phyloP scores from a whole-genome alignment of 306 rosid genomes.

The Cucumis hystrix region DNA sequence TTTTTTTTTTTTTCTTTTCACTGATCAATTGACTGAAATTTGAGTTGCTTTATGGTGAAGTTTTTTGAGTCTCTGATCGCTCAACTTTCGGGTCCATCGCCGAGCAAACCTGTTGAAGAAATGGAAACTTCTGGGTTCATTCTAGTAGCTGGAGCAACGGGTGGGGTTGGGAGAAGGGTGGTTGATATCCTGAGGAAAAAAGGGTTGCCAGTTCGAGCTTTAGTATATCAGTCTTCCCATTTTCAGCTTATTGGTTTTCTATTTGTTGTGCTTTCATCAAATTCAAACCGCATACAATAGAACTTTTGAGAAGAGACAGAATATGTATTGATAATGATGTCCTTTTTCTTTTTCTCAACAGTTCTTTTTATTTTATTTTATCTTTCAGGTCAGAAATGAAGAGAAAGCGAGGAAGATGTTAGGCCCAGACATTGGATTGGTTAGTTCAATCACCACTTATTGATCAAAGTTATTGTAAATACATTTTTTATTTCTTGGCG shows the following conservation, averaged over 20 bases:
- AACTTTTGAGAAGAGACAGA: too few relatives aligned
- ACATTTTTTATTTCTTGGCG: neutral
- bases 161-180: conserved; percentile 93
- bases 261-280: neutral
- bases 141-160: conserved; percentile 92
- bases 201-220: conserved; percentile 66
- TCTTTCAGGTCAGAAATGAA: conserved; percentile 72
- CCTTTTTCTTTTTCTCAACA: neutral
- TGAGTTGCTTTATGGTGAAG: conserved; percentile 33
- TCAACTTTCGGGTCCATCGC: conserved; percentile 49
- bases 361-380: neutral
- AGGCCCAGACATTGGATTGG: conserved; percentile 83
- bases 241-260: neutral
- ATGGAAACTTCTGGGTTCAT: conserved; percentile 69
- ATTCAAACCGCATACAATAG: neutral
- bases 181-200: conserved; percentile 58
- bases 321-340: neutral
- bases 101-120: conserved; percentile 29
- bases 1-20: neutral
- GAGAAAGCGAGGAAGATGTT: conserved; percentile 80
- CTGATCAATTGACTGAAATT: conserved; percentile 27
- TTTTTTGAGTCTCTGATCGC: conserved; percentile 65
- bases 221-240: conserved; percentile 40
- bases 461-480: neutral
- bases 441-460: conserved; percentile 19